Conservation (phyloP, 805 yeast species). For the Wickerhamiella sorbophila region DNA sequence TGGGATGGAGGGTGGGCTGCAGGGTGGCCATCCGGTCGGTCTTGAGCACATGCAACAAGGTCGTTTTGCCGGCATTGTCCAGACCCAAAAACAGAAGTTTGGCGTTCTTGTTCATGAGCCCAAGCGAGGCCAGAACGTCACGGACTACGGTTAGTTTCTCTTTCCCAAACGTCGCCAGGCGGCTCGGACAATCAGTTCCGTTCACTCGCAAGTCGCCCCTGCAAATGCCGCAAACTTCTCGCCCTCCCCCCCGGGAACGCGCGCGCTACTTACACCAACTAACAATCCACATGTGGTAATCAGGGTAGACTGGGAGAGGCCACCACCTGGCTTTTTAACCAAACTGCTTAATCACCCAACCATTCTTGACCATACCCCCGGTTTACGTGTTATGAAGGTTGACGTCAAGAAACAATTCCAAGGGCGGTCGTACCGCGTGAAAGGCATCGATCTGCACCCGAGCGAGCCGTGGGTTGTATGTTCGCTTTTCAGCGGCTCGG, state of each 20-base stretch:
- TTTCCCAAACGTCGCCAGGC: neutral
- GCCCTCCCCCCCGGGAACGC: no score
- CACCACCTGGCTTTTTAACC: slow-evolving; percentile 2
- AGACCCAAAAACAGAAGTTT: slow-evolving; percentile 89
- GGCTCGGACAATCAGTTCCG: no score
- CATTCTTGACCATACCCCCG: neutral
- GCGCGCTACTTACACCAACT: slow-evolving; percentile 30
- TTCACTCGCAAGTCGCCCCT: no score
- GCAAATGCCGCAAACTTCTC: no score
- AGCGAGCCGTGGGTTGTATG: slow-evolving; percentile 93
- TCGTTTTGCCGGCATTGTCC: slow-evolving; percentile 97
- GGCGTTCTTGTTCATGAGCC: slow-evolving; percentile 89
- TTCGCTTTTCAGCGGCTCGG: slow-evolving; percentile 78
- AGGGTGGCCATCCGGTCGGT: slow-evolving; percentile 95
- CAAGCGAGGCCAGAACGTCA: slow-evolving; percentile 64
- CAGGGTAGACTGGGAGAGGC: slow-evolving; percentile 4
- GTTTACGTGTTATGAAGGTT: slow-evolving; percentile 30
- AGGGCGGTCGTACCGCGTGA: slow-evolving; percentile 89
- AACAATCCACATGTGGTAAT: slow-evolving; percentile 30
- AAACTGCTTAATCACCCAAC: slow-evolving; percentile 1
- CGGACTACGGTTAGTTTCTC: slow-evolving; percentile 33
- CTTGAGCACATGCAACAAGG: slow-evolving; percentile 68
- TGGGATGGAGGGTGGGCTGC: slow-evolving; percentile 95
- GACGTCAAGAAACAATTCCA: slow-evolving; percentile 65
- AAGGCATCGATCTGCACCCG: slow-evolving; percentile 96